Evolutionary conservation across 2,329 filamentous ascomycete genomes (phyloP), one percentile per base, ranked within the genome.

Genomic region (Ophiocordyceps camponoti-leonardi): DNA sequence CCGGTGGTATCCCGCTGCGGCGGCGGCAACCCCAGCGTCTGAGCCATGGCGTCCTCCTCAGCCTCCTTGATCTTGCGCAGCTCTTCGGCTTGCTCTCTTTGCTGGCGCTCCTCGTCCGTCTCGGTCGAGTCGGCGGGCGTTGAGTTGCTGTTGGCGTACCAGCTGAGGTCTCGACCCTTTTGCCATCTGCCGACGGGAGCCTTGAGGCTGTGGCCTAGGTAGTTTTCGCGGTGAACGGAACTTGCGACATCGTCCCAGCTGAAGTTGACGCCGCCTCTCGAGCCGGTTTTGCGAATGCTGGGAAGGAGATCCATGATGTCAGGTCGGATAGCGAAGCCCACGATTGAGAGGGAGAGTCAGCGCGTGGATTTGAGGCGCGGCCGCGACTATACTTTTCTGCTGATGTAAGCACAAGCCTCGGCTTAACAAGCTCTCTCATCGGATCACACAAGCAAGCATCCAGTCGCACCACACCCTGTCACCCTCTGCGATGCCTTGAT

Each of bases 171-270:
- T 48, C 78, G 79, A 8, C 82, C 80, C 58, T 90, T 80, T 56
- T 92, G 85, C 88, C 88, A 95, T 52, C 88, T 82, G 8, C 88
- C 88, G 4, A 94, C 87, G 0, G 88, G 86, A 0, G 88, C 88
- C 71, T 90, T 94, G 48, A 95, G 66, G 48, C 84, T 92, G 67
- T 95, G 88, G 45, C 88, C 88, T 8, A 95, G 81, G 61, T 79
- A 81, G 56, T 81, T 94, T 63, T 98, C 88, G 62, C 92, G 87
- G 58, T 94, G 88, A 20, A 75, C 68, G 44, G 87, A 93, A 52
- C 72, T 79, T 60, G 90, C 82, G 58, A 98, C 90, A 54, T 95
- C 87, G 52, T 90, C 84, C 92, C 92, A 96, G 66, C 81, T 88
- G 69, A 98, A 98, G 63, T 95, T 87, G 63, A 83, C 83, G 59